Evolutionary conservation across 495 filamentous ascomycete genomes (phyloP).

Genomic region (Neurospora africana): DNA sequence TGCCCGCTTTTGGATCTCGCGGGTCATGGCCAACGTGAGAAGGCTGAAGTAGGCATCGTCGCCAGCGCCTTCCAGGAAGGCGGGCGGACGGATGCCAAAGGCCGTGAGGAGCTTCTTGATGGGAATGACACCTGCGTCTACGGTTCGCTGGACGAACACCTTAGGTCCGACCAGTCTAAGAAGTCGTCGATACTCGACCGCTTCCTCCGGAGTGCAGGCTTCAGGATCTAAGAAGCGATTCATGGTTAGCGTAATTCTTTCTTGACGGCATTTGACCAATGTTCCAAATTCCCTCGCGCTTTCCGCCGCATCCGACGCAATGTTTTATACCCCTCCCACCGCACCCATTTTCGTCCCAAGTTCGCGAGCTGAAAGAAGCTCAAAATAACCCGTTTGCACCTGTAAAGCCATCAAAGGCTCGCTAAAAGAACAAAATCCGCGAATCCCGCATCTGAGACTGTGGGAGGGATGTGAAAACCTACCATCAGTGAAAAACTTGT

Average conservation of each 20-base stretch:
- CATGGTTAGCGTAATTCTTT: neutral
- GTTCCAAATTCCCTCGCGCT: slow-evolving; percentile 6
- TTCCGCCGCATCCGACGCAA: neutral
- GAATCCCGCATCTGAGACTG: neutral
- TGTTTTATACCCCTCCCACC: neutral
- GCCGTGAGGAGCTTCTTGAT: slow-evolving; percentile 82
- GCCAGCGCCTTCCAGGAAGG: slow-evolving; percentile 60
- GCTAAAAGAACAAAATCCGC: neutral
- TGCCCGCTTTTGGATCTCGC: slow-evolving; percentile 71
- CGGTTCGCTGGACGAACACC: slow-evolving; percentile 62
- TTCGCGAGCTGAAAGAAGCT: neutral
- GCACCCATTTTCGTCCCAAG: neutral
- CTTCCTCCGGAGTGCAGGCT: slow-evolving; percentile 66
- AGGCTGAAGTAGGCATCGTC: slow-evolving; percentile 68
- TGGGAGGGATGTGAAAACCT: slow-evolving; percentile 10
- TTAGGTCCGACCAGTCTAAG: slow-evolving; percentile 66
- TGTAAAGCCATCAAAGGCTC: neutral
- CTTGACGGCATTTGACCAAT: neutral
- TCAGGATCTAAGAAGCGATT: slow-evolving; percentile 28
- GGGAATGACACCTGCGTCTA: slow-evolving; percentile 55
- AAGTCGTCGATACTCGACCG: slow-evolving; percentile 52
- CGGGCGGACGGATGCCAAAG: slow-evolving; percentile 73
- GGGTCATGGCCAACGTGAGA: slow-evolving; percentile 63
- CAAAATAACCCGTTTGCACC: neutral
- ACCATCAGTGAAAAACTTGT: slow-evolving; percentile 49